Evolutionary conservation across 768 basidiomycete species (phyloP), one percentile per base, ranked within the genome.

Genomic region (Mycena capillaripes): DNA sequence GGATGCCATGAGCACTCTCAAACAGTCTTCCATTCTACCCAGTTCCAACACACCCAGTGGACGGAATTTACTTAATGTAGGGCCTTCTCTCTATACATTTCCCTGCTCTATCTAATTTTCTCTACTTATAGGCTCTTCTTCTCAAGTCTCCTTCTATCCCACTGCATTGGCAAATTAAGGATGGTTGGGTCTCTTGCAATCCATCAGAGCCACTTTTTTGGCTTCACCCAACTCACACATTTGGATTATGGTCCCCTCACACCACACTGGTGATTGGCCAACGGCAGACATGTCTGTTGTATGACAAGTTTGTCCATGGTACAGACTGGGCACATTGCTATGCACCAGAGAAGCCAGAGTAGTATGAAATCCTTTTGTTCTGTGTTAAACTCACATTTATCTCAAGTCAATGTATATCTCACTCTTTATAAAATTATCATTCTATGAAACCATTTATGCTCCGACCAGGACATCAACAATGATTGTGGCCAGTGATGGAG

Each of bases 291-390:
- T 27, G 27, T 29, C 52, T 53, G 3, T 53, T 29, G 14, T 53
- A 53, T 53, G 52, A 53, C 52, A 53, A 53, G 52, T 53, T 53
- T 53, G 52, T 53, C 9, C 29, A 30, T 53, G 52, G 52, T 30
- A 53, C 27, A 30, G 52, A 53, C 52, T 53, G 52, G 52, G 52
- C 52, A 53, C 25, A 53, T 1, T 53, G 52, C 8, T 53, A 53
- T 30, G 27, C 52, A 29, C 52, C 52, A 16, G 52, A 29, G 21
- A 27, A 53, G 52, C 23, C 52, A 36, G 34, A 36, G 34, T 36
- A 36, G 34, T 53, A 16, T 23, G 7, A n/a, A 23, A 23, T 48
- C n/a, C 19, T 48, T 48, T 23, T 11, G 17, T 48, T 48, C 46
- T 48, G 46, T 48, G 46, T 48, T 48, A 21, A 36, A 36, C 34